phyloP scores from a whole-genome alignment of 371 early-diverging fungal species.

The Capillidium rhysosporum region DNA sequence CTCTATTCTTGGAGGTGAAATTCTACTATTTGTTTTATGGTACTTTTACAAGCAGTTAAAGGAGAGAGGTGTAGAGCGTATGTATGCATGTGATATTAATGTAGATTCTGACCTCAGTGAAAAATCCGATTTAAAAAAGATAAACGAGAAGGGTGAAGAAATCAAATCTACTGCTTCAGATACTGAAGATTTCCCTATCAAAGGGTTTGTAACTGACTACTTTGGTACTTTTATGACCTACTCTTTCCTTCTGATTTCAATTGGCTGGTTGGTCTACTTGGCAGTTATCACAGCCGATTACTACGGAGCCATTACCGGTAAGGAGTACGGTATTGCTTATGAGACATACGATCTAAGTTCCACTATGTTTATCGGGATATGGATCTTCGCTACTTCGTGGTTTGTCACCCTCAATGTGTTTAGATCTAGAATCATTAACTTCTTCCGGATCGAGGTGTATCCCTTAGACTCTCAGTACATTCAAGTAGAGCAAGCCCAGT shows the following conservation, averaged over 20 bases:
- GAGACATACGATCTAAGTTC: constrained; percentile 26
- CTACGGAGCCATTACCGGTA: constrained; percentile 25
- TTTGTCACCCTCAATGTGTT: constrained; percentile 23
- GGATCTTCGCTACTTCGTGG: constrained; percentile 20
- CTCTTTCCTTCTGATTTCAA: constrained; percentile 26
- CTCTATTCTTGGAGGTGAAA: constrained; percentile 14
- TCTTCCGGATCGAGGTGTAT: constrained; percentile 32
- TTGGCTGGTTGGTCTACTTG: constrained; percentile 42
- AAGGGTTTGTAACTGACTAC: constrained; percentile 34
- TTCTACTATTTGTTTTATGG: constrained; percentile 22
- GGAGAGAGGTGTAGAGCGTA: constrained; percentile 1
- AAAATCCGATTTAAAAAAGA: neutral
- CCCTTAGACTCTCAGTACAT: constrained; percentile 27
- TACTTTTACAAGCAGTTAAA: constrained; percentile 18
- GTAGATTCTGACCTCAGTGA: neutral
- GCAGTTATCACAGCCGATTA: constrained; percentile 44
- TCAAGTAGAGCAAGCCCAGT: constrained; percentile 33
- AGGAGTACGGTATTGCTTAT: constrained; percentile 20
- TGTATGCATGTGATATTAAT: constrained; percentile 9
- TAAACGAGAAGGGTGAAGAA: neutral
- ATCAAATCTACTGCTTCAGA: constrained; percentile 8
- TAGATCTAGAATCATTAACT: constrained; percentile 27
- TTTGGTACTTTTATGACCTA: constrained; percentile 30
- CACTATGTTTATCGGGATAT: constrained; percentile 37
- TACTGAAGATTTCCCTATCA: constrained; percentile 20